phyloP scores from a whole-genome alignment of 345 rosid species.

The Camelina sativa region DNA sequence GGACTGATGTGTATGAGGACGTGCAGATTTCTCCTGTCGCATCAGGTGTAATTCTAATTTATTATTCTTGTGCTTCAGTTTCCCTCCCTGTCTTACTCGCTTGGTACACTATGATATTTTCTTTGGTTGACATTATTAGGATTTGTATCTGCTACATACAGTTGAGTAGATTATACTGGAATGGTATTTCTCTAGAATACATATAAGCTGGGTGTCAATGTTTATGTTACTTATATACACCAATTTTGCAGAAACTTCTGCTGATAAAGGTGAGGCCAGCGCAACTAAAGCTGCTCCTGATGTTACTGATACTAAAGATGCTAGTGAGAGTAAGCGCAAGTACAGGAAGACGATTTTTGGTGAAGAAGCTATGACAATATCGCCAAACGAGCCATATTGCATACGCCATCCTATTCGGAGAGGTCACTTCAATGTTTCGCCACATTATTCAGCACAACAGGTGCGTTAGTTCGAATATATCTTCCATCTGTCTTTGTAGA shows the following conservation, averaged over 20 bases:
- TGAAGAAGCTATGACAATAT: conserved; percentile 83
- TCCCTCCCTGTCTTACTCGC: not conserved
- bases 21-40: conserved; percentile 42
- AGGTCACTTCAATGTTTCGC: conserved; percentile 90
- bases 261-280: conserved; percentile 45
- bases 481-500: not conserved
- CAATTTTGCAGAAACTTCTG: conserved; percentile 53
- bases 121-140: not conserved
- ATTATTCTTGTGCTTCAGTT: not conserved
- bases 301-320: conserved; percentile 45
- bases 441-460: conserved; percentile 82
- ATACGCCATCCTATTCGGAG: conserved; percentile 82
- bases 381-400: conserved; percentile 79
- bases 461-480: conserved; percentile 42
- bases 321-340: conserved; percentile 50
- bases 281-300: conserved; percentile 46
- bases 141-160: conserved; percentile 1
- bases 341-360: conserved; percentile 67
- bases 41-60: conserved; percentile 45
- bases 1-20: conserved; percentile 73
- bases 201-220: not conserved
- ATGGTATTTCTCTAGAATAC: conserved; percentile 17
- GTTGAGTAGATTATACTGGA: not conserved
- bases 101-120: not conserved
- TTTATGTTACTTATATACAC: not conserved